Conservation (phyloP, 768 basidiomycete species). For the Termitomyces sp. region DNA sequence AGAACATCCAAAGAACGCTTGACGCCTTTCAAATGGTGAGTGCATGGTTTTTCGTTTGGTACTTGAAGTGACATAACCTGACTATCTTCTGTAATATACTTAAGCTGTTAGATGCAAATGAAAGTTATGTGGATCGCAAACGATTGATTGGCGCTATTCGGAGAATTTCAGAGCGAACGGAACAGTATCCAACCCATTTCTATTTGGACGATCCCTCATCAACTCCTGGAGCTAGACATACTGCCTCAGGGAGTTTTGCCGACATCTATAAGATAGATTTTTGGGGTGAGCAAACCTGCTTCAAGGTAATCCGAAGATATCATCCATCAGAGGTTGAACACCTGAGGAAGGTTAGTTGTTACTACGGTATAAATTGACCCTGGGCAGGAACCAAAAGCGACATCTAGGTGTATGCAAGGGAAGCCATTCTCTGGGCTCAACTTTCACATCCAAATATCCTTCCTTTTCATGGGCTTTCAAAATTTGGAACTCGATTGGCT, state of each 20-base stretch:
- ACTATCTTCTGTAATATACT: not conserved
- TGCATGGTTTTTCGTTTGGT: not conserved
- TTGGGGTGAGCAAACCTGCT: not conserved
- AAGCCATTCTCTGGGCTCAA: no score
- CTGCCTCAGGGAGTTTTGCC: not conserved
- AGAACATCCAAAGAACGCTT: not conserved
- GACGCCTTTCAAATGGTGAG: not conserved
- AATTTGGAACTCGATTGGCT: no score
- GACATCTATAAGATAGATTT: constrained; percentile 2
- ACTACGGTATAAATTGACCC: no score
- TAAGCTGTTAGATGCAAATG: constrained; percentile 1
- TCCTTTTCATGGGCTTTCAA: no score
- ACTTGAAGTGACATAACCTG: not conserved
- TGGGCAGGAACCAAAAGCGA: no score
- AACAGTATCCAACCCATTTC: not conserved
- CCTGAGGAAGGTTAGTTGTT: no score
- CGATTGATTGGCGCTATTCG: constrained; percentile 5
- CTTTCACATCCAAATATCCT: no score
- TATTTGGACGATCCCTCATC: not conserved
- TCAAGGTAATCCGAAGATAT: not conserved
- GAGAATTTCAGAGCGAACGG: not conserved
- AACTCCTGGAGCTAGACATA: not conserved
- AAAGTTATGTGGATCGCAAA: not conserved
- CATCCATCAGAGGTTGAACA: no score
- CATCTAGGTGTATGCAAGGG: no score